Evolutionary conservation across 495 filamentous ascomycete genomes (phyloP).

Genomic region (Cercophora sp.): DNA sequence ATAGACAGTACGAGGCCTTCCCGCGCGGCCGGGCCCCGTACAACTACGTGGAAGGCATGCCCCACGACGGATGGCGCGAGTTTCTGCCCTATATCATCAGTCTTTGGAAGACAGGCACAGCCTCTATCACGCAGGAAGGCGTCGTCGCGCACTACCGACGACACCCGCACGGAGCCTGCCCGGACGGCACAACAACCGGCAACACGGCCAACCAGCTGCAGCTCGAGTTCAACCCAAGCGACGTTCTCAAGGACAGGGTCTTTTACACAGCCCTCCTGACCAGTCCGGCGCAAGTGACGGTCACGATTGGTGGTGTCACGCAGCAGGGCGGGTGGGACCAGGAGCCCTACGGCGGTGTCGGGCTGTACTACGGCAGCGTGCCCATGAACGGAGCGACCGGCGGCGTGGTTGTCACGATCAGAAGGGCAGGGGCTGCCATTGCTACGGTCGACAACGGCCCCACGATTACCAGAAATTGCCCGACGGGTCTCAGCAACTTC

Average conservation of each 20-base stretch:
- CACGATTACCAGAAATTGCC: background rate
- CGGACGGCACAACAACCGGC: conserved; percentile 29
- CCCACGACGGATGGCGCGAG: conserved; percentile 53
- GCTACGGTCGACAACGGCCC: background rate
- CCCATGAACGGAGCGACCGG: conserved; percentile 46
- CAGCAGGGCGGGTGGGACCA: conserved; percentile 26
- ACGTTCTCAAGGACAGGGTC: conserved; percentile 33
- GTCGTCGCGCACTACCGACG: conserved; percentile 59
- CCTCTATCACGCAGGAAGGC: conserved; percentile 28
- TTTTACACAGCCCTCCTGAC: conserved; percentile 35
- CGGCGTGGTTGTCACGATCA: conserved; percentile 44
- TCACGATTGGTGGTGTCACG: conserved; percentile 12
- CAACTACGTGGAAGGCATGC: conserved; percentile 29
- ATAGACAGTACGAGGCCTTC: conserved; percentile 37
- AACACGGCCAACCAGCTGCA: conserved; percentile 17
- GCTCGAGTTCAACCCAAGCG: conserved; percentile 1
- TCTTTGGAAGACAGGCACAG: conserved; percentile 42
- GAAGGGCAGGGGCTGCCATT: background rate
- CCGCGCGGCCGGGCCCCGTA: conserved; percentile 34
- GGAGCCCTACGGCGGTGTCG: conserved; percentile 29
- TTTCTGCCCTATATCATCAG: conserved; percentile 58
- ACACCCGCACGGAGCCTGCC: conserved; percentile 23
- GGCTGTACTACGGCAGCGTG: conserved; percentile 47
- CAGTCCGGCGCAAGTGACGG: background rate
- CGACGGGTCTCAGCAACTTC: conserved; percentile 1